Conservation (phyloP, 2,329 filamentous ascomycete species). For the Exserohilum turcica region DNA sequence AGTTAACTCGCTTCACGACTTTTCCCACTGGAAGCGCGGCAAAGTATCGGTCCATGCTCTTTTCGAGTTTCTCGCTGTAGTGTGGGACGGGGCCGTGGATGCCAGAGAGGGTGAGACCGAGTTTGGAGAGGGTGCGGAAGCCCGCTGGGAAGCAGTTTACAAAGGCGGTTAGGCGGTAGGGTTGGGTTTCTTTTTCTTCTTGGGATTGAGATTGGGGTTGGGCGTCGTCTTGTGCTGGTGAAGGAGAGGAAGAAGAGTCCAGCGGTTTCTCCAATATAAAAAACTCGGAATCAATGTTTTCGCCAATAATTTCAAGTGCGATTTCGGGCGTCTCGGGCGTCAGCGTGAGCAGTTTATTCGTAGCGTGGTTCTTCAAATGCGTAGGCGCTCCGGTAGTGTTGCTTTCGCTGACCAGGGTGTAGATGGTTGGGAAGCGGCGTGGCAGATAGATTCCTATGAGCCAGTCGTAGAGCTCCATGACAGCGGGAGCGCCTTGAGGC, state of each 20-base stretch:
- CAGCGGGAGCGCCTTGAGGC: slow-evolving; percentile 51
- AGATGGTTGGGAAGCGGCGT: slow-evolving; percentile 61
- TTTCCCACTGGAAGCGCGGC: slow-evolving; percentile 58
- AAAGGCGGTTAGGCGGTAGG: slow-evolving; percentile 63
- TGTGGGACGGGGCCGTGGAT: slow-evolving; percentile 66
- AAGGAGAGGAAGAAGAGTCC: slow-evolving; percentile 56
- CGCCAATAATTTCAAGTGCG: slow-evolving; percentile 56
- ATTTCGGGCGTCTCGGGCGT: slow-evolving; percentile 41
- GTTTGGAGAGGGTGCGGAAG: slow-evolving; percentile 62
- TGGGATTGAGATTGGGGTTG: slow-evolving; percentile 37
- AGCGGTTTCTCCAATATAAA: too few relatives aligned
- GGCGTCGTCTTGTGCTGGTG: background rate
- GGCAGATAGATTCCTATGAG: slow-evolving; percentile 62
- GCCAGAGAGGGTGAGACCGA: slow-evolving; percentile 57
- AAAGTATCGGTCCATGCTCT: slow-evolving; percentile 68
- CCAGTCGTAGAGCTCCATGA: slow-evolving; percentile 63
- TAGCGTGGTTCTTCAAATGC: slow-evolving; percentile 54
- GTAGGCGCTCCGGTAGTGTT: slow-evolving; percentile 10
- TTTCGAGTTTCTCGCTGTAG: slow-evolving; percentile 62
- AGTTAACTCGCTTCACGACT: slow-evolving; percentile 62
- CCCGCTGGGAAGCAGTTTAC: slow-evolving; percentile 62
- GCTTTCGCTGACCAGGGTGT: slow-evolving; percentile 37
- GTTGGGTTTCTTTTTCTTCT: too few relatives aligned
- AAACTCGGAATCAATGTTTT: slow-evolving; percentile 64
- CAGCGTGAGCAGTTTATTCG: slow-evolving; percentile 51